These are phyloP conservation scores for Pseudogymnoascus sp. DNA, from an alignment of 2,329 filamentous ascomycete genomes.

Conservation along the genomic window DNA sequence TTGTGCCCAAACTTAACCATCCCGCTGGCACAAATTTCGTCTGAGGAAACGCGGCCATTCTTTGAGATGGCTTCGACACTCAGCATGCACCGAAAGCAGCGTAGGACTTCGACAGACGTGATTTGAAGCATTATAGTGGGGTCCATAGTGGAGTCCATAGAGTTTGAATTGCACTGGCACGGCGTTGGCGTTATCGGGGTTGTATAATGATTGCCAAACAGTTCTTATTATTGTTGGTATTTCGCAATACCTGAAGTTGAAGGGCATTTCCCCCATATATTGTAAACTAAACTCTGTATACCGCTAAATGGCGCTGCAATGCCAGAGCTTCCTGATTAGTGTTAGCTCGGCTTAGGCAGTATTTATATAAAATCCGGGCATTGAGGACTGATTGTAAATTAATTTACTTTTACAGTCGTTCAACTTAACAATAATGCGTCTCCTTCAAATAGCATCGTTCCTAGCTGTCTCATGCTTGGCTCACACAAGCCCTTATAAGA, in stretches of 20 bases:
- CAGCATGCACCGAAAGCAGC: constrained; percentile 53
- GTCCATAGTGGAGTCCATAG: too few relatives aligned
- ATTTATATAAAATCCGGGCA: background rate
- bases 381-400: background rate
- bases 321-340: background rate
- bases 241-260: background rate
- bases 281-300: background rate
- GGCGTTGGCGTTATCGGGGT: background rate
- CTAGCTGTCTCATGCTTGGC: background rate
- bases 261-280: background rate
- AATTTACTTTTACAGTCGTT: background rate
- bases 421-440: too few relatives aligned
- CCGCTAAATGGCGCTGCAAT: background rate
- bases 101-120: constrained; percentile 44
- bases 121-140: background rate
- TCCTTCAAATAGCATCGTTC: background rate
- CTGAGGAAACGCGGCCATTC: constrained; percentile 31
- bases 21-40: constrained; percentile 47
- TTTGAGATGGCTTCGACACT: constrained; percentile 49
- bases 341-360: background rate
- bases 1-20: constrained; percentile 59
- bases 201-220: background rate
- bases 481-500: background rate
- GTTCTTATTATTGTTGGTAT: background rate
- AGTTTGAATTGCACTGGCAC: background rate